Base-by-base conservation (phyloP, 1,139 yeast species). In the Lodderomyces theae region DNA sequence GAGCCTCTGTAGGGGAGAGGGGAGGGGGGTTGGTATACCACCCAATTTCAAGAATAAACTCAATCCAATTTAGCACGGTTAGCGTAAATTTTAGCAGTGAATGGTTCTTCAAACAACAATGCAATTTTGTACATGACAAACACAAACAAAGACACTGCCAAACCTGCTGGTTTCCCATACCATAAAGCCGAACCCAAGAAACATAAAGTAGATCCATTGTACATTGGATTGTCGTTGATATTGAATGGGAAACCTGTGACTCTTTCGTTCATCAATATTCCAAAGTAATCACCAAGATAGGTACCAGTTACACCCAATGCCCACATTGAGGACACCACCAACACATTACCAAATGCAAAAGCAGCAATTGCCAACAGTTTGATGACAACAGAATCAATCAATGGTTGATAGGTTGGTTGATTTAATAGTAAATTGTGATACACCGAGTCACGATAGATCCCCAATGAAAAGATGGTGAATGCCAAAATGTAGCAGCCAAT, bases 221-320 rank as follows among this genome's bases (percentile, higher is more conserved):
- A 92, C 98, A 92, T 92, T 47, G 98, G 98, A 62, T 92, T 92
- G 57, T 87, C 84, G 51, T 84, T 78, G 45, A 89, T 78, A 54
- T 83, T 90, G 74, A 92, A 92, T 17, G 98, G 98, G 74, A 92
- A 92, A 1, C 86, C 82, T n/a, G 94, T 84, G 46, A 92, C 96
- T 57, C 95, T 77, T 49, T 86, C 80, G 48, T 80, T 80, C 95
- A 90, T 92, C 55, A 92, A 76, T 55, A 92, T 90, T 1, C 98
- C 98, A 64, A 92, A 92, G 66, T 92, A 94, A 63, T 92, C 98
- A 29, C 98, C 98, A 48, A 92, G 70, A 58, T 92, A 92, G 15
- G 98, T 92, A 12, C 98, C 98, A 9, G 97, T 90, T 48, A 92
- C 79, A 17, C 98, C 98, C 50, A 92, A 73, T n/a, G 86, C 84